A percentile compares a stretch with the other conserved stretches of the same genome.
These are phyloP conservation scores for Chytriomyces sp. DNA, from an alignment of 192 early-diverging fungal species.

Conservation along the genomic window DNA sequence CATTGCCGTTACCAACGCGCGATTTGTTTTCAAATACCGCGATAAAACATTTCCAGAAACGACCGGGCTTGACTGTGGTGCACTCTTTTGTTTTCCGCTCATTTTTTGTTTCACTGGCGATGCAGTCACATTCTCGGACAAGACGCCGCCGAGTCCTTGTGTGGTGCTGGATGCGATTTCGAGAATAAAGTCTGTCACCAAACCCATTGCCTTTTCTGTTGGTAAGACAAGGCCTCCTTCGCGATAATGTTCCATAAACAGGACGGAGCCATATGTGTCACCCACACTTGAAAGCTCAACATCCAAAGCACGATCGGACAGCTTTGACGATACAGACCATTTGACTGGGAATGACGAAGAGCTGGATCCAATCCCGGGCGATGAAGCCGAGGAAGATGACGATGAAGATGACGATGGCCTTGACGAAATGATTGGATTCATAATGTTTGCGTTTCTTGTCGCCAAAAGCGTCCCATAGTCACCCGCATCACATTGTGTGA, in stretches of 20 bases:
- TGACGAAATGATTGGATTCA: neutral
- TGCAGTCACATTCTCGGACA: neutral
- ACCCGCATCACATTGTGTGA: conserved; percentile 54
- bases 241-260: conserved; percentile 58
- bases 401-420: neutral
- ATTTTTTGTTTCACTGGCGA: conserved; percentile 19
- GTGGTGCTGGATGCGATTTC: conserved; percentile 30
- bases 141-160: neutral
- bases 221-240: conserved; percentile 69
- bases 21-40: conserved; percentile 43
- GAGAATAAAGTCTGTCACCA: conserved; percentile 45
- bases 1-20: conserved; percentile 41
- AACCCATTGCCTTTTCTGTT: conserved; percentile 58
- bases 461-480: conserved; percentile 47
- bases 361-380: neutral
- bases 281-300: conserved; percentile 47
- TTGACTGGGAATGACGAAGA: conserved; percentile 27
- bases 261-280: conserved; percentile 34
- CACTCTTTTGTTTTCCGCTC: conserved; percentile 36
- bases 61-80: conserved; percentile 27
- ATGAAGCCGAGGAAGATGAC: conserved; percentile 32
- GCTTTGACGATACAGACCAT: conserved; percentile 24
- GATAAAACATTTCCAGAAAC: conserved; percentile 43
- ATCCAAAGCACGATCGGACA: conserved; percentile 30
- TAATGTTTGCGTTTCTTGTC: neutral